Conservation (phyloP, 192 early-diverging fungal species). For the Chytriomyces hyalinus region DNA sequence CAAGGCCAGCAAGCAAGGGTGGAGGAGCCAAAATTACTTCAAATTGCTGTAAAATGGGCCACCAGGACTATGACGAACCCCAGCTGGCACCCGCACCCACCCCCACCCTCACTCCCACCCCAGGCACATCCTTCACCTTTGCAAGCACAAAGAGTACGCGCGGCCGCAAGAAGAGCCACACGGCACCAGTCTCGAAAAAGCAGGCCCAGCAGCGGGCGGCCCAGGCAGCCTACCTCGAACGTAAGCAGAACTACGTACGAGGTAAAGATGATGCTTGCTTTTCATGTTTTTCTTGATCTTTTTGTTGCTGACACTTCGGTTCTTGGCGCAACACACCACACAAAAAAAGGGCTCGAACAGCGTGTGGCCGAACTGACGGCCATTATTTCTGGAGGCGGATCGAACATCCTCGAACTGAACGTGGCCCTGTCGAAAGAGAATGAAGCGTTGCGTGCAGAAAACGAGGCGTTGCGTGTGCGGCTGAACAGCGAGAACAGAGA, state of each 20-base stretch:
- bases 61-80: no score
- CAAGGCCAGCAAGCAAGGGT: no score
- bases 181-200: slow-evolving; percentile 52
- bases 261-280: neutral
- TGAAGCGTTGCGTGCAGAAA: no score
- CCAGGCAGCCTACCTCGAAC: slow-evolving; percentile 50
- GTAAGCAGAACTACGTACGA: slow-evolving; percentile 53
- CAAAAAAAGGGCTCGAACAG: slow-evolving; percentile 31
- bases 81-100: no score
- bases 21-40: no score
- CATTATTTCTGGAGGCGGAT: neutral
- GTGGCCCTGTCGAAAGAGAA: no score
- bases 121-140: no score
- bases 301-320: no score
- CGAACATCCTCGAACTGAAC: neutral
- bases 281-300: neutral
- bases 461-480: no score
- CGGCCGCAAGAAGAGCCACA: slow-evolving; percentile 48
- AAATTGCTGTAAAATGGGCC: no score
- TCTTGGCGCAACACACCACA: neutral
- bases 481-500: no score
- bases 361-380: slow-evolving; percentile 28
- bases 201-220: slow-evolving; percentile 55
- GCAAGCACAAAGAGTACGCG: slow-evolving; percentile 41
- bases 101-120: no score